phyloP scores from a whole-genome alignment of 495 filamentous ascomycete species.

The Penicillium flavigenum region DNA sequence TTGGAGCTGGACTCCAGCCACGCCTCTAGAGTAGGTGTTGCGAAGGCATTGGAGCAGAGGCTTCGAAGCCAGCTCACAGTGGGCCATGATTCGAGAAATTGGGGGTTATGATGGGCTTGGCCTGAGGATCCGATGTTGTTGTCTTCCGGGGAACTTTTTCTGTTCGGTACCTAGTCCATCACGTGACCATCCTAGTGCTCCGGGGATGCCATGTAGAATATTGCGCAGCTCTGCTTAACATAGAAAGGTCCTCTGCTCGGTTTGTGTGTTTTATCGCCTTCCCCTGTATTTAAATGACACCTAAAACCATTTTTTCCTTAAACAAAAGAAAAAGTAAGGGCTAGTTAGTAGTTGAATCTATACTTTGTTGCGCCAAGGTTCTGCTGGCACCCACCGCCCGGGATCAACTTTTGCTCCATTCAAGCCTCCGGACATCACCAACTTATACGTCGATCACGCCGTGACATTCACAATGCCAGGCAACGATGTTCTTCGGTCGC shows the following conservation, averaged over 20 bases:
- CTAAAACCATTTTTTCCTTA: no score
- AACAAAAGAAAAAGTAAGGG: not conserved
- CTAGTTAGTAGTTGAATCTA: not conserved
- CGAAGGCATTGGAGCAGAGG: slow-evolving; percentile 65
- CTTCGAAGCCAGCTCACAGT: slow-evolving; percentile 66
- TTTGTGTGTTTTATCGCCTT: no score
- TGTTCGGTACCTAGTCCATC: slow-evolving; percentile 17
- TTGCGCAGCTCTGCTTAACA: no score
- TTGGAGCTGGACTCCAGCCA: slow-evolving; percentile 36
- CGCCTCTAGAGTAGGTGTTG: slow-evolving; percentile 40
- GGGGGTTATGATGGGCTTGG: slow-evolving; percentile 21
- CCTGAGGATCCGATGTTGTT: slow-evolving; percentile 24
- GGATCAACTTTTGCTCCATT: slow-evolving; percentile 41
- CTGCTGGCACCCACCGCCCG: slow-evolving; percentile 38
- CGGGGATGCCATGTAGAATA: no score
- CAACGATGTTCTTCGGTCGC: slow-evolving; percentile 35
- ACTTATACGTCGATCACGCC: slow-evolving; percentile 8
- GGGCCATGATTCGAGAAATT: slow-evolving; percentile 55
- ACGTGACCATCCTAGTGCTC: not conserved
- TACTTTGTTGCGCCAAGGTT: slow-evolving; percentile 33
- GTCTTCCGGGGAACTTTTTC: slow-evolving; percentile 43
- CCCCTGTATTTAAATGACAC: no score
- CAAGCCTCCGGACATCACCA: slow-evolving; percentile 20
- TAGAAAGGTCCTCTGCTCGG: no score
- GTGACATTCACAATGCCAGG: slow-evolving; percentile 38